Evolutionary conservation across 1,284 basidiomycete species (phyloP).

Genomic region (Cronartium ribicola): DNA sequence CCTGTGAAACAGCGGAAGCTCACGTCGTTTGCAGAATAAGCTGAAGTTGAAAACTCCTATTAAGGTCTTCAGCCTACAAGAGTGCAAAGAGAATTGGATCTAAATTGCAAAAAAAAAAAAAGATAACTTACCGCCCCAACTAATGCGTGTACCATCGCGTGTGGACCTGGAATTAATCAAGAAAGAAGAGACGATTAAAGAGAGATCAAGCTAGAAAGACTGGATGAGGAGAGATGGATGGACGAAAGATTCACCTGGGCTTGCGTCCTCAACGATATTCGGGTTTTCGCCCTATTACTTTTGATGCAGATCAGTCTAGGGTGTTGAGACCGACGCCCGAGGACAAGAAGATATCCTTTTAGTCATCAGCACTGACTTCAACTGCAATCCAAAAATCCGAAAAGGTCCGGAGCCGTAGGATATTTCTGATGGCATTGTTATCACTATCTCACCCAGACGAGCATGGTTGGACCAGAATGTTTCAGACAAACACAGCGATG

Average conservation of each 20-base stretch:
- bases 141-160: constrained; percentile 22
- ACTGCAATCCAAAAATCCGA: constrained; percentile 28
- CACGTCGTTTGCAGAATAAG: constrained; percentile 35
- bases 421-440: constrained; percentile 10
- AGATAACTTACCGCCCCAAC: constrained; percentile 18
- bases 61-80: no score
- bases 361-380: constrained; percentile 9
- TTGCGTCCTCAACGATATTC: background rate
- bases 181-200: constrained; percentile 7
- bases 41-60: constrained; percentile 24
- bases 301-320: background rate
- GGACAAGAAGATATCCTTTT: background rate
- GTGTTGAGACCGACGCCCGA: background rate
- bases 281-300: background rate
- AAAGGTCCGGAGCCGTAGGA: constrained; percentile 21
- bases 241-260: no score
- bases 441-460: background rate
- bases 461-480: constrained; percentile 5
- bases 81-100: background rate
- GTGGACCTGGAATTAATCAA: constrained; percentile 11
- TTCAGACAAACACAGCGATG: background rate
- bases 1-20: background rate
- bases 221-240: no score
- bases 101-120: background rate
- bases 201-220: no score